Evolutionary conservation across 1,284 basidiomycete species (phyloP), one percentile per base, ranked within the genome.

Genomic region (Inonotus hispidus): DNA sequence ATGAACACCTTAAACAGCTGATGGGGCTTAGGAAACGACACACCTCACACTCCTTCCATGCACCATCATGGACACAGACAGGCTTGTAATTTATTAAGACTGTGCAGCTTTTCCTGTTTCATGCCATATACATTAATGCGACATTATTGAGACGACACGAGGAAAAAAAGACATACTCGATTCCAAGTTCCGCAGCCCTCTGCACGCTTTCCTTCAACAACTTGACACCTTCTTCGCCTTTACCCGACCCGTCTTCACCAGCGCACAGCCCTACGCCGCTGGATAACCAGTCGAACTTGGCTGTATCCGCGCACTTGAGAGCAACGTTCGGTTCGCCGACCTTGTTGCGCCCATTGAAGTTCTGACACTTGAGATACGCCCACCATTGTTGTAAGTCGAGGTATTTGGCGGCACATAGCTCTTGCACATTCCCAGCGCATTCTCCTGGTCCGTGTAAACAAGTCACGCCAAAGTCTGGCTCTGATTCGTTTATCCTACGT

Each of bases 401-500:
- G 66, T 89, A 78, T 70, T 83, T 83, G 62, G 77, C 75, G 13
- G 85, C 84, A 70, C 93, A 95, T 25, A 95, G 79, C 70, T 95
- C 85, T 65, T 95, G 88, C 16, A 92, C 82, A 74, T 95, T 92
- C 56, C 91, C 93, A n/a, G 84, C 85, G 68, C 92, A 94, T 74
- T 95, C 93, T 52, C 80, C 73, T 16, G 76, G 74, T 21, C 92
- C 92, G 71, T 95, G 92, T 77, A 80, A 81, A 74, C 93, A 95
- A 25, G 76, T 81, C 21, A 90, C 82, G 14, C 92, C 92, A 68
- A 87, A 88, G 53, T 79, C 76, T 11, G 82, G 74, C 45, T 89
- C 87, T 8, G 82, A 79, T 23, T 77, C 66, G 70, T 93, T 83
- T 27, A 83, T 70, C 56, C 92, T 92, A 68, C 29, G 53, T 70